These are phyloP conservation scores for Saitozyma sp. DNA, from an alignment of 768 basidiomycete genomes.

Conservation along the genomic window DNA sequence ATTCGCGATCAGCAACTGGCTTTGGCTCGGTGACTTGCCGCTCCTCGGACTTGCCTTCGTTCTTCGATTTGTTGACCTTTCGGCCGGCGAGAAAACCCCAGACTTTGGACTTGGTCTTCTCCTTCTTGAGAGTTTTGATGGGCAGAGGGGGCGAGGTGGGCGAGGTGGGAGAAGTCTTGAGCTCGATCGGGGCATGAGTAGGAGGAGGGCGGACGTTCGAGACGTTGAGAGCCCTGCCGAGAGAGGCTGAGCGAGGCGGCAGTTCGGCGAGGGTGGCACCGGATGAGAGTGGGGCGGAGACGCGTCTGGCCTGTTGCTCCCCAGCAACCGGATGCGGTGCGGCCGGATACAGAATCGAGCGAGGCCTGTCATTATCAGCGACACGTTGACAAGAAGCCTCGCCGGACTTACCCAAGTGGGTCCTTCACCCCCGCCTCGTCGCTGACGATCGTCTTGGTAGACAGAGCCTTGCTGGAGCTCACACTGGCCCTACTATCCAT, in stretches of 20 bases:
- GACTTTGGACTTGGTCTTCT: constrained; percentile 40
- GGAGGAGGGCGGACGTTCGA: constrained; percentile 1
- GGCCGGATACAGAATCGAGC: not conserved
- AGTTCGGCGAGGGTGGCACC: constrained; percentile 16
- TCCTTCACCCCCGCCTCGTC: constrained; percentile 19
- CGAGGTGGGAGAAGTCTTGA: not conserved
- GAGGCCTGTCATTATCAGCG: constrained; percentile 9
- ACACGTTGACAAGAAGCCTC: not conserved
- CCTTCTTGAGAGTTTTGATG: constrained; percentile 26
- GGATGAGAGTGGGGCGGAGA: too few species aligned
- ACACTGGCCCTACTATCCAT: constrained; percentile 24
- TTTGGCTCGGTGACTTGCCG: not conserved
- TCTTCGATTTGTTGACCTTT: constrained; percentile 19
- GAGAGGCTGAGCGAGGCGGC: constrained; percentile 34
- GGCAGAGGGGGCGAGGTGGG: constrained; percentile 1
- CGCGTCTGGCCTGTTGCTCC: too few species aligned
- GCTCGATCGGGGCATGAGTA: not conserved
- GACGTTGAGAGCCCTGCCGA: constrained; percentile 17
- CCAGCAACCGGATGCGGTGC: too few species aligned
- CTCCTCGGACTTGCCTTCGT: constrained; percentile 22
- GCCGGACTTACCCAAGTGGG: constrained; percentile 11
- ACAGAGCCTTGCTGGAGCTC: constrained; percentile 32
- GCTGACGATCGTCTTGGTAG: constrained; percentile 22
- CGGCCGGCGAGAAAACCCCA: constrained; percentile 38
- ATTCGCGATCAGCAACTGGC: not conserved